phyloP scores from a whole-genome alignment of 2,329 filamentous ascomycete species.

The Clonostachys solani region DNA sequence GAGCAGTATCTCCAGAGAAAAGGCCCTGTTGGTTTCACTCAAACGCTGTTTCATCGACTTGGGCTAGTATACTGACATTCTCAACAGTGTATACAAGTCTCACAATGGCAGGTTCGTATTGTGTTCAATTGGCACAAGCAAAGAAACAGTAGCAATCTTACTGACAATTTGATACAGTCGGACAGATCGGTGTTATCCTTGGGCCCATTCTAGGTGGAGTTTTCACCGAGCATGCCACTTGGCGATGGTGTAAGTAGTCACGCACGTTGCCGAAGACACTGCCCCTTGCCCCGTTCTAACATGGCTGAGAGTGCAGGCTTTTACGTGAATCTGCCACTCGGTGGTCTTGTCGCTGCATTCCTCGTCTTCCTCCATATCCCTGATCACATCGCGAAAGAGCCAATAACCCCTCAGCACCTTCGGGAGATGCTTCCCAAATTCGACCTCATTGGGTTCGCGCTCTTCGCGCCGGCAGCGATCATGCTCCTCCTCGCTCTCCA shows the following conservation, averaged over 20 bases:
- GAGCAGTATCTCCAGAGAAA: slow-evolving; percentile 8
- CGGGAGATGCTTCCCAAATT: slow-evolving; percentile 17
- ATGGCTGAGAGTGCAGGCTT: slow-evolving; percentile 17
- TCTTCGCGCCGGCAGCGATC: slow-evolving; percentile 35
- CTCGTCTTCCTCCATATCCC: slow-evolving; percentile 27
- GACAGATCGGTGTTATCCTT: slow-evolving; percentile 28
- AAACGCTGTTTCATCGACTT: slow-evolving; percentile 17
- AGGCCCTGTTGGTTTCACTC: slow-evolving; percentile 4
- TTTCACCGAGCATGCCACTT: slow-evolving; percentile 30
- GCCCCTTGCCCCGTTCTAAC: not conserved
- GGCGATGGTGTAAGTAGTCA: slow-evolving; percentile 32
- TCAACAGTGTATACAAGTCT: slow-evolving; percentile 17
- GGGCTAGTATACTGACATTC: slow-evolving; percentile 35
- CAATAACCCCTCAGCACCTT: slow-evolving; percentile 16
- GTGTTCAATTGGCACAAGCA: too few relatives aligned
- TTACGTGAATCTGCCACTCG: slow-evolving; percentile 41
- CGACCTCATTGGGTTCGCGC: slow-evolving; percentile 34
- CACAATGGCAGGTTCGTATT: slow-evolving; percentile 16
- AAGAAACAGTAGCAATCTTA: not conserved
- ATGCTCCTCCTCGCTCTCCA: slow-evolving; percentile 39
- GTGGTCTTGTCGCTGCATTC: slow-evolving; percentile 22
- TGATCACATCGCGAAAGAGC: slow-evolving; percentile 25
- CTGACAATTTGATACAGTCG: slow-evolving; percentile 9
- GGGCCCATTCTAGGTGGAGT: slow-evolving; percentile 37
- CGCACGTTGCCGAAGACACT: not conserved